Percentiles rank a stretch among this genome's conserved stretches.
Conservation (phyloP, 2,329 filamentous ascomycete species). For the Metarhizium anisopliae region DNA sequence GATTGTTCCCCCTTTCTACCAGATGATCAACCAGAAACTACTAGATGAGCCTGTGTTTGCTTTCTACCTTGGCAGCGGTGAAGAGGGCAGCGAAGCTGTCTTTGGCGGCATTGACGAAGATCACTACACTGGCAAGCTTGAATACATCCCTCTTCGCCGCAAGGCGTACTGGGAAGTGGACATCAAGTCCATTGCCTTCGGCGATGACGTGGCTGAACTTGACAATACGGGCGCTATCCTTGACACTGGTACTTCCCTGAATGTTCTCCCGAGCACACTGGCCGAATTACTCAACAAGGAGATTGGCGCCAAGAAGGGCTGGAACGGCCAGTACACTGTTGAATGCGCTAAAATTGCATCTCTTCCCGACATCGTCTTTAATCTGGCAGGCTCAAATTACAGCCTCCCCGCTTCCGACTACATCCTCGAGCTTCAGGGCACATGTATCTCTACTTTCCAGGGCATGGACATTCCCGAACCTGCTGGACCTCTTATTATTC, state of each 20-base stretch:
- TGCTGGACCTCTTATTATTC: conserved; percentile 84
- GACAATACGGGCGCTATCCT: conserved; percentile 94
- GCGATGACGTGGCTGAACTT: conserved; percentile 75
- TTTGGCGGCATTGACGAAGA: conserved; percentile 83
- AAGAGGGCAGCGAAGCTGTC: conserved; percentile 72
- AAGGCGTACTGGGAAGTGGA: conserved; percentile 99
- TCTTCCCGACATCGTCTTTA: conserved; percentile 89
- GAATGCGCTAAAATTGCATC: conserved; percentile 77
- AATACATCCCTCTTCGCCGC: conserved; percentile 87
- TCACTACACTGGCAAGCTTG: conserved; percentile 78
- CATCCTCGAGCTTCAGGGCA: conserved; percentile 89
- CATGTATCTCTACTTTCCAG: conserved; percentile 96
- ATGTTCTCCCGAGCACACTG: conserved; percentile 82
- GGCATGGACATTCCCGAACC: conserved; percentile 89
- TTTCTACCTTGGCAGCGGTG: conserved; percentile 79
- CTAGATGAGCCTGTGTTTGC: conserved; percentile 90
- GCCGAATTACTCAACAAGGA: conserved; percentile 96
- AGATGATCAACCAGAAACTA: conserved; percentile 82
- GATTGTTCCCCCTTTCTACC: conserved; percentile 93
- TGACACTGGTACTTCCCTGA: conserved; percentile 96
- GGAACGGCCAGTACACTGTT: conserved; percentile 91
- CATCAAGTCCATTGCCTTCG: conserved; percentile 83
- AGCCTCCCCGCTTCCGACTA: conserved; percentile 84
- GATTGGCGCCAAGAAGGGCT: conserved; percentile 97
- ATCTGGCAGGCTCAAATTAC: conserved; percentile 85